Conservation (phyloP, 768 basidiomycete species). For the Pleurotus ostreatus region DNA sequence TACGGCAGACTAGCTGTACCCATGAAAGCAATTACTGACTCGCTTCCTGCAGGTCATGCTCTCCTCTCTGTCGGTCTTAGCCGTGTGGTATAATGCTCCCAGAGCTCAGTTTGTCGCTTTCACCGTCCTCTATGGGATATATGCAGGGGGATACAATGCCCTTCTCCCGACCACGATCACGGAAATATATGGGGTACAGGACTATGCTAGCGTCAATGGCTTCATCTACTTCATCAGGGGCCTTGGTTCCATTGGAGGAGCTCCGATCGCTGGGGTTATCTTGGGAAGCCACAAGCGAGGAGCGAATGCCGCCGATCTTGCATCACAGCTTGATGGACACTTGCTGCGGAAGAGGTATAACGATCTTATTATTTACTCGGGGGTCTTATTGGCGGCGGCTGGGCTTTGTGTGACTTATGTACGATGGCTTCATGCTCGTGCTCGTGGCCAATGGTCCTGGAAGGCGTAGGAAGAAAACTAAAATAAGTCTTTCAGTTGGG, state of each 20-base stretch:
- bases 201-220: slow-evolving; percentile 32
- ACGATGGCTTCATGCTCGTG: slow-evolving; percentile 36
- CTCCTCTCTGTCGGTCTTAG: slow-evolving; percentile 33
- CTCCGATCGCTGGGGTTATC: slow-evolving; percentile 33
- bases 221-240: slow-evolving; percentile 35
- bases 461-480: slow-evolving; percentile 23
- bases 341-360: slow-evolving; percentile 27
- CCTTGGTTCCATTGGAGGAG: slow-evolving; percentile 30
- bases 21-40: not conserved
- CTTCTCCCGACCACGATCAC: slow-evolving; percentile 33
- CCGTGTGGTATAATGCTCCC: slow-evolving; percentile 37
- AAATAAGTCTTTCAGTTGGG: too few relatives aligned
- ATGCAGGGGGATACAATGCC: slow-evolving; percentile 38
- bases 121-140: slow-evolving; percentile 36
- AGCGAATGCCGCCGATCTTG: slow-evolving; percentile 4
- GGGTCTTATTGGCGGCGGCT: slow-evolving; percentile 29
- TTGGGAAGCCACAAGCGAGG: slow-evolving; percentile 28
- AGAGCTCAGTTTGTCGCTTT: slow-evolving; percentile 35
- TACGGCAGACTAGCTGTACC: slow-evolving; percentile 8
- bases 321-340: not conserved
- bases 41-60: slow-evolving; percentile 28
- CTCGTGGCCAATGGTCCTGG: slow-evolving; percentile 36
- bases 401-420: slow-evolving; percentile 36
- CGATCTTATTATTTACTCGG: slow-evolving; percentile 34
- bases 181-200: slow-evolving; percentile 32